phyloP scores from a whole-genome alignment of 768 basidiomycete species.

The Bullera alba region DNA sequence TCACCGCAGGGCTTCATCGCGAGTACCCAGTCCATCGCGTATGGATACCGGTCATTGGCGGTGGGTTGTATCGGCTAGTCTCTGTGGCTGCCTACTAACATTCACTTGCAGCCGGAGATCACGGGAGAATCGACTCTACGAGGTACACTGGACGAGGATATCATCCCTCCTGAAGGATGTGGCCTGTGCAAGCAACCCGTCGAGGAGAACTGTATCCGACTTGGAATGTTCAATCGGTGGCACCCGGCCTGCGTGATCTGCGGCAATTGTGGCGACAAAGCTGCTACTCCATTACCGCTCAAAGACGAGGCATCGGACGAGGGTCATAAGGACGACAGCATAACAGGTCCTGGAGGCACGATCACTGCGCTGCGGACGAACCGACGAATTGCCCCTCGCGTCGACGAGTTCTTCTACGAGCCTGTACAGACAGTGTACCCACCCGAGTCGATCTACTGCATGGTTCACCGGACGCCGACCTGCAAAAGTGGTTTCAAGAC shows the following conservation, averaged over 20 bases:
- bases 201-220: slow-evolving; percentile 91
- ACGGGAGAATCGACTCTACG: slow-evolving; percentile 44
- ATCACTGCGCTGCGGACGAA: slow-evolving; percentile 51
- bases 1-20: slow-evolving; percentile 52
- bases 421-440: slow-evolving; percentile 8
- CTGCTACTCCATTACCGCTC: slow-evolving; percentile 50
- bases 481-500: slow-evolving; percentile 75
- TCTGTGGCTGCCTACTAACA: background rate
- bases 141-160: slow-evolving; percentile 33
- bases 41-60: slow-evolving; percentile 88
- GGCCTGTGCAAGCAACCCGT: slow-evolving; percentile 81
- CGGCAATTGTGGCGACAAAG: slow-evolving; percentile 66
- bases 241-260: slow-evolving; percentile 93
- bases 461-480: slow-evolving; percentile 62
- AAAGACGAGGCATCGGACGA: slow-evolving; percentile 49
- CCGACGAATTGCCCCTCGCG: slow-evolving; percentile 73
- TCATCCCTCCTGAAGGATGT: slow-evolving; percentile 62
- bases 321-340: slow-evolving; percentile 34
- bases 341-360: slow-evolving; percentile 24
- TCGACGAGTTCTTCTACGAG: slow-evolving; percentile 67
- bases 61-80: slow-evolving; percentile 52
- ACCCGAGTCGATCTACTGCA: slow-evolving; percentile 59
- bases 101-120: slow-evolving; percentile 27
- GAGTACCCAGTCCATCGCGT: slow-evolving; percentile 80
- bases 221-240: slow-evolving; percentile 96